These are phyloP conservation scores for Rhodotorula kratochvilovae DNA, from an alignment of 768 basidiomycete species.

Conservation along the genomic window DNA sequence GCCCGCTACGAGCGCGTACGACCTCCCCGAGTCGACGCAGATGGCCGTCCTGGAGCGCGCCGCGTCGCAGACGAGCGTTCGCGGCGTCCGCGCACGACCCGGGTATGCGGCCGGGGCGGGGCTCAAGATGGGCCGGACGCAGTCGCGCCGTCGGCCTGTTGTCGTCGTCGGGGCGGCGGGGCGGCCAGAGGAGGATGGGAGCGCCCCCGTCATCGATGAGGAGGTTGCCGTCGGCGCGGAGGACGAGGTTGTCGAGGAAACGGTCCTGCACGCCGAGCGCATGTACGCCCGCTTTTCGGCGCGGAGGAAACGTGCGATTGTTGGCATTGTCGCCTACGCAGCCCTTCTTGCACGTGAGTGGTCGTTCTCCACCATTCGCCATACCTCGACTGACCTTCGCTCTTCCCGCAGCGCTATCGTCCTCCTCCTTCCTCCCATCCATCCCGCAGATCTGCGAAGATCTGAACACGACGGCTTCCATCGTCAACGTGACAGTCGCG, in stretches of 20 bases:
- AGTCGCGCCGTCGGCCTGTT: not conserved
- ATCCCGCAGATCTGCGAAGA: constrained; percentile 9
- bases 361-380: not conserved
- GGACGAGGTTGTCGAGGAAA: constrained; percentile 2
- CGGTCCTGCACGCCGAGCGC: not conserved
- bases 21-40: not conserved
- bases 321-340: constrained; percentile 4
- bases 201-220: not conserved
- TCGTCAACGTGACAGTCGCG: constrained; percentile 17
- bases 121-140: not conserved
- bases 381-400: too few species aligned
- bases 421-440: not conserved
- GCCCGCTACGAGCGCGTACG: not conserved
- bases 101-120: not conserved
- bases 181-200: not conserved
- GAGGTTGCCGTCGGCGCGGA: not conserved
- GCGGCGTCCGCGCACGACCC: too few species aligned
- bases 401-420: constrained; percentile 1
- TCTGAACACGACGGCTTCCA: not conserved
- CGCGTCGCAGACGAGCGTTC: not conserved
- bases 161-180: not conserved
- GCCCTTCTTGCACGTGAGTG: constrained; percentile 11
- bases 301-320: not conserved
- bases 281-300: constrained; percentile 18
- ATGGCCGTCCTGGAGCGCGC: not conserved